Base-by-base conservation (phyloP, 2,329 filamentous ascomycete genomes). In the Colletotrichum sidae region DNA sequence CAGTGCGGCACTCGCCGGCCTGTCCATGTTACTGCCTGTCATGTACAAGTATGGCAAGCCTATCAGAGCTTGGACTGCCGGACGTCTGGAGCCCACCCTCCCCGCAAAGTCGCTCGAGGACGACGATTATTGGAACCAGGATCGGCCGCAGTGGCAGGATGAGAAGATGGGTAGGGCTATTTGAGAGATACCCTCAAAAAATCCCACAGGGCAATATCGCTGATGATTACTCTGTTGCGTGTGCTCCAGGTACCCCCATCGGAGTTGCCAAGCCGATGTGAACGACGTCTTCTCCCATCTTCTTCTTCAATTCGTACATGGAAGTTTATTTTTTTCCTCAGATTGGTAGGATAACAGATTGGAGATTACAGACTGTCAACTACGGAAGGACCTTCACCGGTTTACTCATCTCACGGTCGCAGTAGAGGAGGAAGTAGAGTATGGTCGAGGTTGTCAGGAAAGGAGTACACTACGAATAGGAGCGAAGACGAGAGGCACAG, bases 1-100 rank as follows among this genome's bases (percentile, higher is more conserved):
- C 54, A 74, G 71, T 25, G 76, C 75, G 57, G 71, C 72, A 12
- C 69, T 78, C 54, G 70, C 74, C 13, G 73, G 75, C 5, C 52
- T 73, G 6, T 70, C 72, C 2, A 70, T 78, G 41, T 70, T 74
- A 8, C 60, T 78, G 52, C 74, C 75, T 5, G 56, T 69, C 34
- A 71, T 78, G 49, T 77, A 72, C 58, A 58, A 65, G 45, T 69
- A 67, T 41, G 67, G 67, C 65, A 69, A 69, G 60, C 57, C 60
- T 42, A 69, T 69, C 33, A 60, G 67, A 4, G 65, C 65, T 44
- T 69, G 67, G 67, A 69, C 67, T n/a, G 61, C 53, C 6, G 67
- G 67, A 44, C 67, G 67, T 11, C 67, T 69, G 33, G 60, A 68
- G 53, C 47, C 62, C 1, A 4, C 8, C 9, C 42, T 56, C 11